Evolutionary conservation across 1,284 basidiomycete species (phyloP), one percentile per base, ranked within the genome.

Genomic region (Leucocoprinus gongylophorus): DNA sequence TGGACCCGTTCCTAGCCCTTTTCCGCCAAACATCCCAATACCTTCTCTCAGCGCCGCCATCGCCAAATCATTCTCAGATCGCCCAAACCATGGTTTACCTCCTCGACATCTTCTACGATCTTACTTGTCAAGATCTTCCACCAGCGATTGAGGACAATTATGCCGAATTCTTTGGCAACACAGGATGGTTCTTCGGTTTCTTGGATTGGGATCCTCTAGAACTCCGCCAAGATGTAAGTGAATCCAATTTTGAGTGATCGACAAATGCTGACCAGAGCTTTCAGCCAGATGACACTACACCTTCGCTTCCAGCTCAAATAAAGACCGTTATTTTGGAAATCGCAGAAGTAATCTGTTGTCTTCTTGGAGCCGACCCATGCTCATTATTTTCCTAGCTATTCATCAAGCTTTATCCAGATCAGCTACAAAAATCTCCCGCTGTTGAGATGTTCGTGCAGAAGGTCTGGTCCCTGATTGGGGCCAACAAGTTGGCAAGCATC

Each of bases 61-160:
- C 69, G 0, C 58, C 71, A 3, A 77, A 77, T 50, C 65, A 78
- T 48, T 63, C 68, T 0, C 61, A 77, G 29, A 69, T 92, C 15
- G 83, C 88, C 0, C 86, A 90, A 60, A 79, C 80, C 0, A 83
- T 94, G 73, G 78, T 86, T 12, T 74, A 91, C 5, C 76, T 97
- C 4, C 75, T 91, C 15, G 91, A 95, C 48, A 80, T 98, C 29
- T 99, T 88, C 71, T 88, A 95, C 62, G 97, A 99, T 67, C 81
- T 99, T 54, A 92, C 89, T 1, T 91, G 89, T 58, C 97, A 99
- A 60, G 95, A 99, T 68, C 73, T 99, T 20, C 95, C 95, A 5
- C 94, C 94, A 8, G 87, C 85, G 57, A 87, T 99, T 61, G 95
- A 99, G 64, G 95, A 99, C 64, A 76, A 85, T 40, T 83, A 97